Conservation (phyloP, 108 stramenopile species). For the Chaetoceros muelleri region DNA sequence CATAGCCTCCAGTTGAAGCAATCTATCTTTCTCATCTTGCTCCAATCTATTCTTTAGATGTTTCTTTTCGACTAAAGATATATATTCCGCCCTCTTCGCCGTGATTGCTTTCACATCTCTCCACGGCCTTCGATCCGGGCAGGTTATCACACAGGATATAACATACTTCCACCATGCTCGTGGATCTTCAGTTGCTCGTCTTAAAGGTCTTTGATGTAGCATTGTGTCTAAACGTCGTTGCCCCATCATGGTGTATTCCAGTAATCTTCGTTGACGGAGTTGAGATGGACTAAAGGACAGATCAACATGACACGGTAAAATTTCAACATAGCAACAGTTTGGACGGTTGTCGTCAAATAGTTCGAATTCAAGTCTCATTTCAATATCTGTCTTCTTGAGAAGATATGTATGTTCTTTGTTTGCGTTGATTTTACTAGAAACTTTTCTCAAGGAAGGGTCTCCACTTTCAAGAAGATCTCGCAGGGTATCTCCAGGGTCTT, state of each 20-base stretch:
- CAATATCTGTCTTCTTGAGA: not conserved
- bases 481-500: slow-evolving; percentile 49
- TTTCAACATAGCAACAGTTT: slow-evolving; percentile 27
- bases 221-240: slow-evolving; percentile 80
- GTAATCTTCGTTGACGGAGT: slow-evolving; percentile 46
- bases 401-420: slow-evolving; percentile 3
- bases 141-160: slow-evolving; percentile 49
- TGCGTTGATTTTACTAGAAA: not conserved
- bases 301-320: slow-evolving; percentile 41
- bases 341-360: slow-evolving; percentile 14
- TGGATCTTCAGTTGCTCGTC: slow-evolving; percentile 28
- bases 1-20: slow-evolving; percentile 50
- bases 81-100: slow-evolving; percentile 36
- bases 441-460: not conserved
- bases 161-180: slow-evolving; percentile 71
- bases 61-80: slow-evolving; percentile 55
- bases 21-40: slow-evolving; percentile 36
- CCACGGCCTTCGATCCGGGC: slow-evolving; percentile 66
- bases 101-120: slow-evolving; percentile 47
- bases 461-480: slow-evolving; percentile 17
- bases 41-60: slow-evolving; percentile 59
- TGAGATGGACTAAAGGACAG: slow-evolving; percentile 49
- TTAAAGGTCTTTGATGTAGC: slow-evolving; percentile 50
- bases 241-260: slow-evolving; percentile 54
- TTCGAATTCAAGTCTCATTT: not conserved